Evolutionary conservation across 2,329 filamentous ascomycete genomes (phyloP).

Genomic region (Tolypocladium endophyticum): DNA sequence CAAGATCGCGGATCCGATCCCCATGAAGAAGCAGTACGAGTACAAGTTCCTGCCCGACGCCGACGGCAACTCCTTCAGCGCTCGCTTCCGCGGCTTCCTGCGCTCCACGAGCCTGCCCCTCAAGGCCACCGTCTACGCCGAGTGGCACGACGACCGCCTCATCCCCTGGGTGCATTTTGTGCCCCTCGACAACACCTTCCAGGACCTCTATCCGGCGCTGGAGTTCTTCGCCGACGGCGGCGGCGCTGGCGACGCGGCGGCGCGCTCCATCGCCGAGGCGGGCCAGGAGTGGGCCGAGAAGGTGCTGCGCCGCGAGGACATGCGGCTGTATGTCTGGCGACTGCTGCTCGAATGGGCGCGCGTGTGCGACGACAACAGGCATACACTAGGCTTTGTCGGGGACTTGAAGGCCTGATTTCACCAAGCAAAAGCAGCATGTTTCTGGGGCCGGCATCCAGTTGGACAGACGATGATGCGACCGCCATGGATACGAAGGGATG

Average conservation of each 20-base stretch:
- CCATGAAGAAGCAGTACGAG: conserved; percentile 38
- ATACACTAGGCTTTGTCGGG: conserved; percentile 31
- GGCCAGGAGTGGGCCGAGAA: conserved; percentile 51
- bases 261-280: conserved; percentile 45
- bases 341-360: conserved; percentile 48
- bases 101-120: conserved; percentile 54
- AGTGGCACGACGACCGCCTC: conserved; percentile 65
- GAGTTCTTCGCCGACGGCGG: conserved; percentile 52
- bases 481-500: background rate
- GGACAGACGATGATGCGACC: background rate
- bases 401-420: conserved; percentile 20
- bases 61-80: conserved; percentile 58
- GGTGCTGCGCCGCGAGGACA: conserved; percentile 54
- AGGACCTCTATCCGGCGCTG: conserved; percentile 55
- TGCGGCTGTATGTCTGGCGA: conserved; percentile 55
- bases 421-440: background rate
- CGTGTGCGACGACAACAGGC: conserved; percentile 33
- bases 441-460: background rate
- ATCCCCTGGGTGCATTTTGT: conserved; percentile 64
- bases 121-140: conserved; percentile 61
- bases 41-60: conserved; percentile 60
- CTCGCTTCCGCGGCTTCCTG: conserved; percentile 53
- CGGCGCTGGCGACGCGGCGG: conserved; percentile 39
- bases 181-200: conserved; percentile 58
- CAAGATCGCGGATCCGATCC: conserved; percentile 16